phyloP scores from a whole-genome alignment of 2,329 filamentous ascomycete genomes.

The Apiospora sp. region DNA sequence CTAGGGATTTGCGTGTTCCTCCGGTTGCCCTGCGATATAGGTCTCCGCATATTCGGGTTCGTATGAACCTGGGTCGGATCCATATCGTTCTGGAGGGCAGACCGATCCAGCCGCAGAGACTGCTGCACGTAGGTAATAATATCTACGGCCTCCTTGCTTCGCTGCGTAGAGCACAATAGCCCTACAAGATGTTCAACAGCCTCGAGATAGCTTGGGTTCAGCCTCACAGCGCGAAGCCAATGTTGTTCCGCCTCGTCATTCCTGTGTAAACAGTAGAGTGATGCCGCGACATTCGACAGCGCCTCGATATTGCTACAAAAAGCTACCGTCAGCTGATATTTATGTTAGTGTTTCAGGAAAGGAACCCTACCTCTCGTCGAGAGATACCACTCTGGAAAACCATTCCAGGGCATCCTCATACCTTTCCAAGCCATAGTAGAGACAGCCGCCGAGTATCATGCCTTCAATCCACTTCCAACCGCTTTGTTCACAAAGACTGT shows the following conservation, averaged over 20 bases:
- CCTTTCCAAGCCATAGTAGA: conserved; percentile 88
- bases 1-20: not conserved
- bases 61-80: not conserved
- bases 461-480: conserved; percentile 92
- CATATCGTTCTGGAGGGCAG: conserved; percentile 37
- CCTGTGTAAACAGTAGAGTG: conserved; percentile 82
- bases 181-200: conserved; percentile 94
- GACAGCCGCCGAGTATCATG: conserved; percentile 87
- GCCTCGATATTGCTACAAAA: conserved; percentile 82
- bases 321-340: conserved; percentile 15
- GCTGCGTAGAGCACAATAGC: conserved; percentile 80
- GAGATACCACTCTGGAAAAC: conserved; percentile 70
- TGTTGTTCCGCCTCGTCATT: conserved; percentile 84
- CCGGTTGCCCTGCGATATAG: not conserved
- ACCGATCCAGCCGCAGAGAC: conserved; percentile 63
- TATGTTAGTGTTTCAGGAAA: not conserved
- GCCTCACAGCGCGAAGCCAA: conserved; percentile 85
- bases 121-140: conserved; percentile 87
- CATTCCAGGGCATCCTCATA: conserved; percentile 80
- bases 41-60: not conserved
- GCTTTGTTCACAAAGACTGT: conserved; percentile 78
- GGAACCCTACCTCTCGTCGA: conserved; percentile 62
- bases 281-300: conserved; percentile 90
- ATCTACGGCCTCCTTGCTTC: conserved; percentile 83
- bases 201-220: conserved; percentile 89